Evolutionary conservation across 768 basidiomycete species (phyloP).

Genomic region (Boletus rubroflammeus): DNA sequence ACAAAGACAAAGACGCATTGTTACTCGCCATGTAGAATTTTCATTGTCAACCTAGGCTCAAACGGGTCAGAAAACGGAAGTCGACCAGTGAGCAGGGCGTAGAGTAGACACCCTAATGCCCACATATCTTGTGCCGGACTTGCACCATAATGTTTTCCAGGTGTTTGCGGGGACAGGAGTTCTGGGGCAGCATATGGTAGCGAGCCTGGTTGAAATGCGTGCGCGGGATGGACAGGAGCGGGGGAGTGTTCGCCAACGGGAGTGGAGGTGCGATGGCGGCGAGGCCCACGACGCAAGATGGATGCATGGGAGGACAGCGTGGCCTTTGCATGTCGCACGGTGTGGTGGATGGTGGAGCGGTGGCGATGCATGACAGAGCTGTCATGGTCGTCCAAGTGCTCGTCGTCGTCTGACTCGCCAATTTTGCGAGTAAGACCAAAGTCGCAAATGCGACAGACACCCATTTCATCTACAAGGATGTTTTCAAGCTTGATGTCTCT

Average conservation of each 20-base stretch:
- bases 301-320: slow-evolving; percentile 14
- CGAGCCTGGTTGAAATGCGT: slow-evolving; percentile 71
- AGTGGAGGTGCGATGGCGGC: slow-evolving; percentile 50
- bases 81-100: slow-evolving; percentile 77
- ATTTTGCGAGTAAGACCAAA: slow-evolving; percentile 78
- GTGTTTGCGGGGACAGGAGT: slow-evolving; percentile 61
- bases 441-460: slow-evolving; percentile 81
- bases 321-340: slow-evolving; percentile 26
- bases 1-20: slow-evolving; percentile 7
- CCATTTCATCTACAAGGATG: slow-evolving; percentile 85
- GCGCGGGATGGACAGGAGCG: slow-evolving; percentile 31
- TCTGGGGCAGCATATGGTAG: slow-evolving; percentile 91
- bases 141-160: slow-evolving; percentile 30
- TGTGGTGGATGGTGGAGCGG: slow-evolving; percentile 27
- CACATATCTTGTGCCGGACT: slow-evolving; percentile 89
- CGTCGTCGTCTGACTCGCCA: slow-evolving; percentile 44
- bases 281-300: slow-evolving; percentile 30
- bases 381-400: slow-evolving; percentile 17
- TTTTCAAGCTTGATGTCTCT: slow-evolving; percentile 98
- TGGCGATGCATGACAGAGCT: slow-evolving; percentile 17
- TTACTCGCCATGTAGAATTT: slow-evolving; percentile 76
- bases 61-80: slow-evolving; percentile 88
- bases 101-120: slow-evolving; percentile 90
- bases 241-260: slow-evolving; percentile 35
- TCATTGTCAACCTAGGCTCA: slow-evolving; percentile 88